These are phyloP conservation scores for Neoboletus subvelutipes DNA, from an alignment of 768 basidiomycete genomes.

Conservation along the genomic window DNA sequence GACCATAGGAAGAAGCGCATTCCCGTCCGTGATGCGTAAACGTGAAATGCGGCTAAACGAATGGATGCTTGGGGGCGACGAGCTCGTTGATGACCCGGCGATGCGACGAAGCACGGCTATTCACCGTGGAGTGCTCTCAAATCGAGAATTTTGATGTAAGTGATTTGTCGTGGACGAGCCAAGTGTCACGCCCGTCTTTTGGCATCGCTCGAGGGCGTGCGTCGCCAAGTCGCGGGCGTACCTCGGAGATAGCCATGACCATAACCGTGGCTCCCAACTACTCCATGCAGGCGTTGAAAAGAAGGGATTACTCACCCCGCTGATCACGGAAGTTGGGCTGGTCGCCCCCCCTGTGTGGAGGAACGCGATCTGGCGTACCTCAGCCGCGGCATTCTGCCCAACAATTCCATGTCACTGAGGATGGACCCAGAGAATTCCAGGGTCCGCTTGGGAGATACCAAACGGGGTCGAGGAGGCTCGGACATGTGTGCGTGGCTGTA, in stretches of 20 bases:
- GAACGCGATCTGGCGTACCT: slow-evolving; percentile 39
- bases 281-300: slow-evolving; percentile 59
- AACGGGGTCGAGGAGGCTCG: slow-evolving; percentile 27
- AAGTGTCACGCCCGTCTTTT: slow-evolving; percentile 9
- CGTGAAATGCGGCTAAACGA: slow-evolving; percentile 42
- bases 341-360: slow-evolving; percentile 20
- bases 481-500: slow-evolving; percentile 23
- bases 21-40: slow-evolving; percentile 59
- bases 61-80: slow-evolving; percentile 44
- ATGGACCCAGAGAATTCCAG: slow-evolving; percentile 56
- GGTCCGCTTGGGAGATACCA: slow-evolving; percentile 44
- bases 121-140: slow-evolving; percentile 39
- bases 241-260: slow-evolving; percentile 16
- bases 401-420: slow-evolving; percentile 60
- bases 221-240: slow-evolving; percentile 1
- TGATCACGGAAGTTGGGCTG: slow-evolving; percentile 22
- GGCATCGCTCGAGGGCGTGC: slow-evolving; percentile 12
- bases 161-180: slow-evolving; percentile 8
- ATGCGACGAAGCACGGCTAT: slow-evolving; percentile 14
- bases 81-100: slow-evolving; percentile 46
- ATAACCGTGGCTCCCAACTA: slow-evolving; percentile 11
- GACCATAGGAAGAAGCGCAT: slow-evolving; percentile 50
- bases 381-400: slow-evolving; percentile 54
- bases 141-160: slow-evolving; percentile 58
- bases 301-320: slow-evolving; percentile 38